Evolutionary conservation across 148 eudicot species (phyloP), one percentile per base, ranked within the genome.

Genomic region (Pouteria glomerata): DNA sequence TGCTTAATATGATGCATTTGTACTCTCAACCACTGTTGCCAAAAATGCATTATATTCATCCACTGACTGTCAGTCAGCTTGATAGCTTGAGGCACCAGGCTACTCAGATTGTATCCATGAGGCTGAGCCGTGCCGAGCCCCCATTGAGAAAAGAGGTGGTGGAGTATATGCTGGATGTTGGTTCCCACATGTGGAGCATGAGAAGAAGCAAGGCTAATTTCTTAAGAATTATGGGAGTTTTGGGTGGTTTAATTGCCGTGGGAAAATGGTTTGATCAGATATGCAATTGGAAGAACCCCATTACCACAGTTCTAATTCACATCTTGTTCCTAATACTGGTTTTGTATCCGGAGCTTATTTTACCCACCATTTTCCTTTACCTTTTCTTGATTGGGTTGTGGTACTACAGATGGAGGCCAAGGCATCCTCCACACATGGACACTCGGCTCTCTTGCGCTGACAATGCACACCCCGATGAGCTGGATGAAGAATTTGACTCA

Each of bases 151-250:
- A 61, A 61, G 65, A 61, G 65, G 65, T 61, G 44, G 65, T 61
- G 26, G 65, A 61, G 26, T 61, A 33, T 8, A 61, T 61, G 65
- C 65, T 61, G 45, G 65, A 61, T 30, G 65, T 61, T 35, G 41
- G 65, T n/a, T 61, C 65, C 65, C 65, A 61, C 65, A 61, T 61
- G 65, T 61, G 65, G 65, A 61, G 65, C 39, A 61, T 61, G 65
- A 61, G 65, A 35, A 61, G 65, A 61, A 61, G 65, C 65, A 61
- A 61, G 39, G 65, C 65, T 8, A 61, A 61, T 35, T 61, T 61
- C 14, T 61, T 61, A 26, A 35, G 65, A 34, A 61, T 61, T 35
- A 61, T 61, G 65, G 65, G 65, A 33, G 65, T 61, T 34, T 35
- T 61, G 65, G 18, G 65, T 61, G 65, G 65, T 35, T 61, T 61